A percentile compares a stretch with the other conserved stretches of the same genome.
These are phyloP conservation scores for Calonectria crousiana DNA, from an alignment of 2,329 filamentous ascomycete species.

Conservation along the genomic window DNA sequence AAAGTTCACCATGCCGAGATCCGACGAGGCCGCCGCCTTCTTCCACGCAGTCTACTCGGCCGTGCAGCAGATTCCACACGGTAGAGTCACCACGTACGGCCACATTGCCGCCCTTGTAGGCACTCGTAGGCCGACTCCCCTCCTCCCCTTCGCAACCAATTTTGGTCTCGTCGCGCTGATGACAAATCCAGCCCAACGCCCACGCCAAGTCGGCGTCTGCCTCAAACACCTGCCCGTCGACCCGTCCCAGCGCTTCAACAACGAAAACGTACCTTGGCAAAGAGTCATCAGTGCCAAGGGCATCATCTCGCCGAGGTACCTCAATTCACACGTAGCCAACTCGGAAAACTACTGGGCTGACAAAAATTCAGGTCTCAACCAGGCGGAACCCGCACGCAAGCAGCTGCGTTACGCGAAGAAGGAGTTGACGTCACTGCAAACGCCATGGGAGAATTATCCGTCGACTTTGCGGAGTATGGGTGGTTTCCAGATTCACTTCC, in stretches of 20 bases:
- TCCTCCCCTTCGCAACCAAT: background rate
- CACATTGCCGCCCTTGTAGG: slow-evolving; percentile 81
- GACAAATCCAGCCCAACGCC: slow-evolving; percentile 70
- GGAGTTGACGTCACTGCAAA: slow-evolving; percentile 63
- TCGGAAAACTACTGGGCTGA: background rate
- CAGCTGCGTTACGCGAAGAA: slow-evolving; percentile 62
- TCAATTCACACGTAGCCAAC: background rate
- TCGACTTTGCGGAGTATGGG: slow-evolving; percentile 64
- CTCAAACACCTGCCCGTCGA: slow-evolving; percentile 84
- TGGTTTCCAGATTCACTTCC: slow-evolving; percentile 68
- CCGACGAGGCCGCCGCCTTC: slow-evolving; percentile 81
- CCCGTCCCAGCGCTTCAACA: slow-evolving; percentile 70
- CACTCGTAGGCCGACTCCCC: slow-evolving; percentile 67
- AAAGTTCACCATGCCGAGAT: slow-evolving; percentile 69
- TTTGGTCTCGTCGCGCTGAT: background rate
- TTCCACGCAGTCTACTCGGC: slow-evolving; percentile 84
- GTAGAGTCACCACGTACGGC: slow-evolving; percentile 89
- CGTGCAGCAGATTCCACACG: slow-evolving; percentile 85
- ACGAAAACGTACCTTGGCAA: slow-evolving; percentile 91
- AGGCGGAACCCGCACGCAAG: slow-evolving; percentile 63
- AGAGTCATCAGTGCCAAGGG: slow-evolving; percentile 91
- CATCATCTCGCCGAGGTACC: slow-evolving; percentile 83
- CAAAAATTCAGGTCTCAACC: slow-evolving; percentile 59
- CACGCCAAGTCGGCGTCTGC: slow-evolving; percentile 89
- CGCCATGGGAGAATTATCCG: slow-evolving; percentile 63